These are phyloP conservation scores for Wickerhamiella sergipiensis DNA, from an alignment of 805 yeast species.

Conservation along the genomic window DNA sequence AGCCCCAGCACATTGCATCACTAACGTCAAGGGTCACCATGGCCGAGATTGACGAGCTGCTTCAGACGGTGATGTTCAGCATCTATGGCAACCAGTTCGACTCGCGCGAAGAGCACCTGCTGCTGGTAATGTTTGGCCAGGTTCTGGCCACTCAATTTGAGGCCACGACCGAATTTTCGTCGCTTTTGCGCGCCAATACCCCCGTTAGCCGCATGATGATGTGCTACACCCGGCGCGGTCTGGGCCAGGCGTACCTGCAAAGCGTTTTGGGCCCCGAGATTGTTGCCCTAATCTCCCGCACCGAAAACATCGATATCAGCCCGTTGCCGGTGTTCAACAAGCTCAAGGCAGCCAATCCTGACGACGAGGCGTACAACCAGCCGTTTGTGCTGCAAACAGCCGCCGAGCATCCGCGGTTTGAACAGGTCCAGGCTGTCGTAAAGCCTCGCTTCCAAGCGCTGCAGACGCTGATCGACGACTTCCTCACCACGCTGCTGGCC, in stretches of 20 bases:
- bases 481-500: slow-evolving; percentile 40
- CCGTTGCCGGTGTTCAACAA: slow-evolving; percentile 24
- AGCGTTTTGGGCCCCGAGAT: slow-evolving; percentile 20
- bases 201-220: slow-evolving; percentile 30
- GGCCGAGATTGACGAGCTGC: slow-evolving; percentile 27
- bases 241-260: slow-evolving; percentile 27
- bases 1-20: slow-evolving; percentile 26
- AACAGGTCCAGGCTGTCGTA: slow-evolving; percentile 18
- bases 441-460: slow-evolving; percentile 19
- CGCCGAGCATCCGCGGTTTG: slow-evolving; percentile 16
- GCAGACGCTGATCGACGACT: slow-evolving; percentile 15
- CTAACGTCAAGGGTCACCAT: slow-evolving; percentile 23
- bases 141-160: slow-evolving; percentile 28
- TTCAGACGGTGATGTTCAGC: slow-evolving; percentile 29
- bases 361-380: slow-evolving; percentile 11
- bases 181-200: slow-evolving; percentile 27
- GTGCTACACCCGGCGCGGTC: slow-evolving; percentile 28
- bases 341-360: slow-evolving; percentile 11
- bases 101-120: slow-evolving; percentile 28
- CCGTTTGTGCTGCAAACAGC: slow-evolving; percentile 23
- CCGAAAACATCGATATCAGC: slow-evolving; percentile 22
- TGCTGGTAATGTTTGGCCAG: slow-evolving; percentile 27
- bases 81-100: slow-evolving; percentile 28
- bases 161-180: slow-evolving; percentile 22
- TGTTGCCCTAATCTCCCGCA: slow-evolving; percentile 18